These are phyloP conservation scores for Gracilaria vermiculophylla DNA, from an alignment of 23 red algal genomes.

Conservation along the genomic window DNA sequence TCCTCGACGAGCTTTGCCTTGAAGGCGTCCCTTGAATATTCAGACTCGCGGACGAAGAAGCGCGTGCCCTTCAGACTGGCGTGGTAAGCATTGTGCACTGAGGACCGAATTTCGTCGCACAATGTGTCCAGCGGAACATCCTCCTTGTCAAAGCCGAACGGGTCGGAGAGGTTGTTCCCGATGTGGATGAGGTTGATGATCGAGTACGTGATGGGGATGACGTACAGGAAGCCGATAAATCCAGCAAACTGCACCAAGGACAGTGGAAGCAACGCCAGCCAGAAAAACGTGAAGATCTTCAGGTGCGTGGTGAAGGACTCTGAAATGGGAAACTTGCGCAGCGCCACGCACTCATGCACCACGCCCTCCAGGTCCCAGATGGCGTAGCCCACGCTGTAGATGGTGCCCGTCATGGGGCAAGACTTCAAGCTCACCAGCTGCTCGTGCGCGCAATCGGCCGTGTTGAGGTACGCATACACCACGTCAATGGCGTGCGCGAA, in stretches of 20 bases:
- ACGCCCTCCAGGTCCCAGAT: slow-evolving; percentile 16
- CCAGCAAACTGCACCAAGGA: slow-evolving; percentile 22
- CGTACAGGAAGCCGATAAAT: slow-evolving; percentile 31
- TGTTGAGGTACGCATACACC: slow-evolving; percentile 29
- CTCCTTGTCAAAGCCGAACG: slow-evolving; percentile 37
- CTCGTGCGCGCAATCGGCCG: slow-evolving; percentile 19
- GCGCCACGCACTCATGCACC: slow-evolving; percentile 12
- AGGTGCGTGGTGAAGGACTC: slow-evolving; percentile 33
- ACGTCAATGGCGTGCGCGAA: slow-evolving; percentile 17
- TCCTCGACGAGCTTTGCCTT: neutral
- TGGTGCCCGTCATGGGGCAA: neutral
- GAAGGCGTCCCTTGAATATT: slow-evolving; percentile 26
- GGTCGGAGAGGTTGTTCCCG: slow-evolving; percentile 41
- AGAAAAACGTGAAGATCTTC: slow-evolving; percentile 44
- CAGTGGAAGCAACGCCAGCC: slow-evolving; percentile 39
- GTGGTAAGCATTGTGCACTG: slow-evolving; percentile 15
- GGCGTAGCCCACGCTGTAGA: neutral
- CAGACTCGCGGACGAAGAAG: neutral
- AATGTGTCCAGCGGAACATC: slow-evolving; percentile 30
- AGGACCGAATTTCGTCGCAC: slow-evolving; percentile 33
- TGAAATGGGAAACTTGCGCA: slow-evolving; percentile 48
- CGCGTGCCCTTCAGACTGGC: neutral
- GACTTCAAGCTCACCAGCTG: no score
- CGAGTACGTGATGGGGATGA: slow-evolving; percentile 39
- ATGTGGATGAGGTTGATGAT: slow-evolving; percentile 42